A percentile compares a stretch with the other conserved stretches of the same genome.
These are phyloP conservation scores for Curvularia sp. DNA, from an alignment of 2,329 filamentous ascomycete genomes.

Conservation along the genomic window DNA sequence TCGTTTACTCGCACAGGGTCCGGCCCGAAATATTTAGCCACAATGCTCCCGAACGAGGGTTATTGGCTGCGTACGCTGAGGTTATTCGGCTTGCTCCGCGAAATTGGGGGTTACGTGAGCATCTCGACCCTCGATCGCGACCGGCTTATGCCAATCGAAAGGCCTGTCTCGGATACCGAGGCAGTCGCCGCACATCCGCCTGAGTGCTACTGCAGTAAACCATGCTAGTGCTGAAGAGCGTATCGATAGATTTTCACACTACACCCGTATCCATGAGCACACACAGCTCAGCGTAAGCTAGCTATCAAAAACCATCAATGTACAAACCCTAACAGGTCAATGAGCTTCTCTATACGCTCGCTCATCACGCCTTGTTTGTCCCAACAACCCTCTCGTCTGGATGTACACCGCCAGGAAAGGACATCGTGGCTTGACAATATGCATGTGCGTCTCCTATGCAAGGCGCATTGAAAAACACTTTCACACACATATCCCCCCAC, in stretches of 20 bases:
- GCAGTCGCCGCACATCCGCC: background rate
- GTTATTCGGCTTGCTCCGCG: constrained; percentile 2
- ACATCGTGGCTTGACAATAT: constrained; percentile 5
- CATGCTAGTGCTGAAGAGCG: background rate
- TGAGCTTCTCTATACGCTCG: background rate
- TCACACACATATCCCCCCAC: background rate
- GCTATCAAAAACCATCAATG: background rate
- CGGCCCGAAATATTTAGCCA: constrained; percentile 6
- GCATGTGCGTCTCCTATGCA: background rate
- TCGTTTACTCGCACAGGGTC: constrained; percentile 1
- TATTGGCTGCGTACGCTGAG: background rate
- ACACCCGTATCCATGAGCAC: too few relatives aligned
- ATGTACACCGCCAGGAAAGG: background rate
- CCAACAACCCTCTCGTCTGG: background rate
- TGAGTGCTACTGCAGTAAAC: background rate
- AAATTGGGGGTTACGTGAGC: constrained; percentile 4
- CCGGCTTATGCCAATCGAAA: constrained; percentile 3
- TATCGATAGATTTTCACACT: background rate
- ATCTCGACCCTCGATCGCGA: background rate
- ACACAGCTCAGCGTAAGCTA: background rate
- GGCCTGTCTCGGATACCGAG: constrained; percentile 2
- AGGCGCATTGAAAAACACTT: constrained; percentile 3
- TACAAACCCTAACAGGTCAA: background rate
- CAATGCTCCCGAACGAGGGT: background rate
- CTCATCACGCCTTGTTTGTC: background rate